Evolutionary conservation across 1,284 basidiomycete species (phyloP).

Genomic region (Grifola frondosa): DNA sequence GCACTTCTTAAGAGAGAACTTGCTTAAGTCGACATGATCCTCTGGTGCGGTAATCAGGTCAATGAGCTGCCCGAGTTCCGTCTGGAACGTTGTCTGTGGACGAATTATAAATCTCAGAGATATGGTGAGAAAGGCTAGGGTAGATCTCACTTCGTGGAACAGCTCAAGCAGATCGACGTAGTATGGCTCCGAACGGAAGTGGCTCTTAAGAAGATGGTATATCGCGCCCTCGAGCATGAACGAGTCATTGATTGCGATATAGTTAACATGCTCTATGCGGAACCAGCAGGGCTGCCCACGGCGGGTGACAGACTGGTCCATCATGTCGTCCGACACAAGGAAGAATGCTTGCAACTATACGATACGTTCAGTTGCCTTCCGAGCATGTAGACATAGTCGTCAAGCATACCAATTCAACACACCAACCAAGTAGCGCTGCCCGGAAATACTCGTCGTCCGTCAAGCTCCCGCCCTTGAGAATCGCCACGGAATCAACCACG

Average conservation of each 20-base stretch:
- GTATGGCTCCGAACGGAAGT: constrained; percentile 82
- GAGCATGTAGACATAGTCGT: neutral
- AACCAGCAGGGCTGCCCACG: constrained; percentile 99
- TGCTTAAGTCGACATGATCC: constrained; percentile 81
- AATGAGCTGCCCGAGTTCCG: constrained; percentile 94
- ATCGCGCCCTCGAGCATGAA: constrained; percentile 97
- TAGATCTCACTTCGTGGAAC: constrained; percentile 74
- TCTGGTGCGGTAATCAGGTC: constrained; percentile 96
- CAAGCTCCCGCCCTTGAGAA: constrained; percentile 72
- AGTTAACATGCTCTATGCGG: constrained; percentile 70
- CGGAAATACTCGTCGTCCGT: constrained; percentile 86
- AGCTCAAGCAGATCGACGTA: constrained; percentile 91
- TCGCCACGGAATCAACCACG: constrained; percentile 92
- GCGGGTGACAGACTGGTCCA: constrained; percentile 93
- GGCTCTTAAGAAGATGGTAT: constrained; percentile 85
- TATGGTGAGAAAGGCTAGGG: neutral
- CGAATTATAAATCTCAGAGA: neutral
- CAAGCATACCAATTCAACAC: constrained; percentile 83
- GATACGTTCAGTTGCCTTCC: neutral
- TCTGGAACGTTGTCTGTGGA: constrained; percentile 82
- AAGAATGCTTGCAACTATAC: constrained; percentile 94
- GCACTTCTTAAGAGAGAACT: constrained; percentile 85
- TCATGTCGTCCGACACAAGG: constrained; percentile 97
- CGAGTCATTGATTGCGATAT: constrained; percentile 94
- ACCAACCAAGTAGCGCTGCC: constrained; percentile 93